Base-by-base conservation (phyloP, 176 grass and related monocot species). In the Eleusine indica region DNA sequence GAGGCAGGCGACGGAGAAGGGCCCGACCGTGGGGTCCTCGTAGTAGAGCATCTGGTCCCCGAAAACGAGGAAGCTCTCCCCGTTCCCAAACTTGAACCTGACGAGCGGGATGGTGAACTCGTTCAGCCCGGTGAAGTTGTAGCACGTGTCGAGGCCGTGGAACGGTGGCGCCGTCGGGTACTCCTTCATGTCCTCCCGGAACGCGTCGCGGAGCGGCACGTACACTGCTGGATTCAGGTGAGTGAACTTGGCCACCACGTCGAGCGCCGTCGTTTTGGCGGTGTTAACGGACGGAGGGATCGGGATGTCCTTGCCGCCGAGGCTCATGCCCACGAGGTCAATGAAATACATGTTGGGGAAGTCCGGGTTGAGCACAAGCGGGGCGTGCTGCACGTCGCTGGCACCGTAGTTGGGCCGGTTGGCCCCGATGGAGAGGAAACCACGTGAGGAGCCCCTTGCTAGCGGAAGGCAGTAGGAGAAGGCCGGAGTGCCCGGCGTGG, bases 391-490 rank as follows among this genome's bases (percentile, higher is more conserved):
- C 42, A 78, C 56, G 44, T 49, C 67, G 40, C 46, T 19, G 32
- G 21, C 11, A 39, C 17, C 0, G 66, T 58, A 42, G 7, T 18
- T 4, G 15, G 49, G 37, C 4, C n/a, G 7, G 47, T 13, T 38
- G 4, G 13, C 30, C 21, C 89, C 86, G 16, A 94, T 21, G 5
- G 66, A 73, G 6, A 94, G 82, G 68, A 86, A 94, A 6, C 88
- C 92, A 0, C 18, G 2, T 4, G 10, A 63, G 25, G 68, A 77
- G 81, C 79, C 84, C 14, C 57, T 76, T 7, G 35, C 13, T 4
- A 80, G 73, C 28, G 83, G 92, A 25, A 94, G 83, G 80, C 89
- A 94, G 78, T 94, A 94, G 9, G 89, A 94, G 74, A 94, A 94
- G 21, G 71, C 44, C 22, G 70, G n/a, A 1, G 70, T 43, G 12